These are phyloP conservation scores for Sutorius australiensis DNA, from an alignment of 768 basidiomycete genomes.

Conservation along the genomic window DNA sequence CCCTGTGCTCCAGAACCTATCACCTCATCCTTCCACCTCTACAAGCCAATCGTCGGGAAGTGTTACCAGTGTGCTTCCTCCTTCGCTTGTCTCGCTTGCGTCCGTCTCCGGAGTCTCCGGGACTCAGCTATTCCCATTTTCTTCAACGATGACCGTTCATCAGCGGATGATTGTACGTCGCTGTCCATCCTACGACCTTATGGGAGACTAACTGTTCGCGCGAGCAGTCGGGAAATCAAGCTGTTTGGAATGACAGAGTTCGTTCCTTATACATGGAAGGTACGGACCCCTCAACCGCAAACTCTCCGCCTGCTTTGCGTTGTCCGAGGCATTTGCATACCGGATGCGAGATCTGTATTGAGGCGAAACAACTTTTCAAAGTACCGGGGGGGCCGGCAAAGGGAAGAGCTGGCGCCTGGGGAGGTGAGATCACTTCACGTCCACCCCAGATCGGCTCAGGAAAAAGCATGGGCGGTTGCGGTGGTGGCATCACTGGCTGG, in stretches of 20 bases:
- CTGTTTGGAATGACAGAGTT: slow-evolving; percentile 39
- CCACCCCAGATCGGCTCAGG: slow-evolving; percentile 18
- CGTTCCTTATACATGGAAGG: slow-evolving; percentile 55
- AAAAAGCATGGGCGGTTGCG: slow-evolving; percentile 28
- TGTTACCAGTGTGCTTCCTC: slow-evolving; percentile 21
- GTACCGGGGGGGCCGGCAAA: slow-evolving; percentile 25
- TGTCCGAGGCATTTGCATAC: slow-evolving; percentile 73
- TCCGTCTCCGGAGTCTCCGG: slow-evolving; percentile 24
- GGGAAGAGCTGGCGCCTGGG: slow-evolving; percentile 23
- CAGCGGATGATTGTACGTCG: slow-evolving; percentile 15
- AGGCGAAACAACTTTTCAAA: slow-evolving; percentile 42
- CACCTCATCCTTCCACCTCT: slow-evolving; percentile 23
- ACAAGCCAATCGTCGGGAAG: slow-evolving; percentile 17
- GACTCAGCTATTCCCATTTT: slow-evolving; percentile 3
- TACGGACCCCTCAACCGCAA: slow-evolving; percentile 56
- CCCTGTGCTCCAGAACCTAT: slow-evolving; percentile 20
- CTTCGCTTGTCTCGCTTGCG: slow-evolving; percentile 29
- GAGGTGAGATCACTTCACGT: slow-evolving; percentile 24
- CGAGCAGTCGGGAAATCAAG: slow-evolving; percentile 16
- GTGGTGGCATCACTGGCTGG: slow-evolving; percentile 65
- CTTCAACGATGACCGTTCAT: slow-evolving; percentile 3
- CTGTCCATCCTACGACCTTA: not conserved
- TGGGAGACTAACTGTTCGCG: not conserved
- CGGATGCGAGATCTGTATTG: slow-evolving; percentile 75
- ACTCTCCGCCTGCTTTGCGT: slow-evolving; percentile 58